These are phyloP conservation scores for Fusarium sambucinum DNA, from an alignment of 2,329 filamentous ascomycete species.

Conservation along the genomic window DNA sequence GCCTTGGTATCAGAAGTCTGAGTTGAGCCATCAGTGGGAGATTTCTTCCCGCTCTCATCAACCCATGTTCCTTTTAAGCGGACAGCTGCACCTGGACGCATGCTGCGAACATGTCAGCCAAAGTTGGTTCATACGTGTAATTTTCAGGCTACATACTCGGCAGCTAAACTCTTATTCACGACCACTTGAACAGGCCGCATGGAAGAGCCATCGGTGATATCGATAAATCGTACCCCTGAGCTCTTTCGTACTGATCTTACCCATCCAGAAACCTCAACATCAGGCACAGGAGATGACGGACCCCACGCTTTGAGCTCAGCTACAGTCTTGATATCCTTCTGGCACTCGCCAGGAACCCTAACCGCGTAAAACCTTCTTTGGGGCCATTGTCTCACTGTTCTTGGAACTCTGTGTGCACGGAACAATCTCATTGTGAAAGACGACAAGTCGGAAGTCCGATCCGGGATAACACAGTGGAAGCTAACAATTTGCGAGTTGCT, in stretches of 20 bases:
- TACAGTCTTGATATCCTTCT: constrained; percentile 58
- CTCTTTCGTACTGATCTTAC: constrained; percentile 87
- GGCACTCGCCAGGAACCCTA: constrained; percentile 45
- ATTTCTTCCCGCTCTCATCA: constrained; percentile 35
- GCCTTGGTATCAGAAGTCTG: neutral
- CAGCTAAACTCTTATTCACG: constrained; percentile 76
- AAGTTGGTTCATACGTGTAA: constrained; percentile 17
- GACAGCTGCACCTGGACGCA: constrained; percentile 85
- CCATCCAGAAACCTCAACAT: constrained; percentile 79
- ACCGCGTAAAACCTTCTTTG: constrained; percentile 52
- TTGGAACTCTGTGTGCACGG: constrained; percentile 28
- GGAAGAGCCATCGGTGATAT: constrained; percentile 89
- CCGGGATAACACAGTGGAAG: constrained; percentile 5
- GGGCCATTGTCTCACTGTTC: constrained; percentile 10
- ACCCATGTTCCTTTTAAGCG: constrained; percentile 82
- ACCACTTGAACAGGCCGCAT: constrained; percentile 84
- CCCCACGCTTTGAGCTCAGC: constrained; percentile 68
- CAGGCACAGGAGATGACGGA: constrained; percentile 57
- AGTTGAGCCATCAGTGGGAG: neutral
- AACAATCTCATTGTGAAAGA: constrained; percentile 41
- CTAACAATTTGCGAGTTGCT: constrained; percentile 16
- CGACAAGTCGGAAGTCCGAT: constrained; percentile 24
- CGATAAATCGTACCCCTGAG: constrained; percentile 85
- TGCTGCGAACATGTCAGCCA: constrained; percentile 62
- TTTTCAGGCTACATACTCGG: constrained; percentile 69